Conservation (phyloP, 345 rosid genomes). For the Aethionema arabicum region DNA sequence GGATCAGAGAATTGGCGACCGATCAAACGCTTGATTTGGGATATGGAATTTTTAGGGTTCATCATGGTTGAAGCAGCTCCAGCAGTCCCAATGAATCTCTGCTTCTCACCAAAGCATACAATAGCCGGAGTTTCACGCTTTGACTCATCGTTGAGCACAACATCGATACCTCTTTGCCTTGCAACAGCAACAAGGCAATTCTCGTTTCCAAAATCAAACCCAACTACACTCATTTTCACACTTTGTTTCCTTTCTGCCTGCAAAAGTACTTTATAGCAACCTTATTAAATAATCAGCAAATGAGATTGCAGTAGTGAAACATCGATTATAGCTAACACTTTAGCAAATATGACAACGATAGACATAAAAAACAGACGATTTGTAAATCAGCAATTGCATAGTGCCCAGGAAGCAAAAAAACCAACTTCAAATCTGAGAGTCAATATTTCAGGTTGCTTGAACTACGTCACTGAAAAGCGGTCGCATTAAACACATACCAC, state of each 20-base stretch:
- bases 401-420: no score
- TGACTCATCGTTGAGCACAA: conserved; percentile 96
- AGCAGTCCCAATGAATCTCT: conserved; percentile 93
- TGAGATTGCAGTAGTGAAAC: neutral
- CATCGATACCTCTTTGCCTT: conserved; percentile 97
- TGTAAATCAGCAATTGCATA: no score
- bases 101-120: conserved; percentile 96
- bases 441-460: neutral
- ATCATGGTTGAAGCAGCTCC: conserved; percentile 95
- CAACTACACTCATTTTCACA: conserved; percentile 86
- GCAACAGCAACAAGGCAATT: conserved; percentile 96
- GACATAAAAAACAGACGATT: neutral
- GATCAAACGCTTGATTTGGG: conserved; percentile 81
- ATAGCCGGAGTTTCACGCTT: conserved; percentile 97
- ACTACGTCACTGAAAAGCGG: neutral
- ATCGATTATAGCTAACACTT: neutral
- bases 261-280: neutral
- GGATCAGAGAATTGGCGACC: conserved; percentile 86
- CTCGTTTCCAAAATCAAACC: conserved; percentile 97
- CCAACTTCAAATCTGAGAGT: no score
- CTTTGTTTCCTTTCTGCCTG: conserved; percentile 7
- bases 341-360: neutral
- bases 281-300: neutral
- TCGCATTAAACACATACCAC: neutral
- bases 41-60: conserved; percentile 92